phyloP scores from a whole-genome alignment of 345 rosid genomes.

The Kernera saxatilis region DNA sequence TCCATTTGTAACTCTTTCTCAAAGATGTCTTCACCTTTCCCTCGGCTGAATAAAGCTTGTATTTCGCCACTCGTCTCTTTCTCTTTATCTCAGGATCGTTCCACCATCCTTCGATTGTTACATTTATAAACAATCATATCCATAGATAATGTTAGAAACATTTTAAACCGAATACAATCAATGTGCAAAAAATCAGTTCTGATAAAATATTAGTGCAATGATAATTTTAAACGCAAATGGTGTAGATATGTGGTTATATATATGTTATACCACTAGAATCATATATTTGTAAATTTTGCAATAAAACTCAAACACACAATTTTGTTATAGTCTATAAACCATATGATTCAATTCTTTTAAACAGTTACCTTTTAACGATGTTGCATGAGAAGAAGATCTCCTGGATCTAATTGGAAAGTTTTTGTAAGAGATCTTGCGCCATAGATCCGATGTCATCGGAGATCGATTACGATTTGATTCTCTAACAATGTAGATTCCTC shows the following conservation, averaged over 20 bases:
- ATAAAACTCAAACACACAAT: not conserved
- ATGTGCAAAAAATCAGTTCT: not conserved
- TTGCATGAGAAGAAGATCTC: constrained; percentile 6
- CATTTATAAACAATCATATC: not conserved
- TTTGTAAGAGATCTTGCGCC: constrained; percentile 17
- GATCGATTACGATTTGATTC: constrained; percentile 13
- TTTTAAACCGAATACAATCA: not conserved
- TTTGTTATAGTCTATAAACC: not conserved
- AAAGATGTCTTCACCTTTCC: constrained; percentile 44
- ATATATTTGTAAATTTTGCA: not conserved
- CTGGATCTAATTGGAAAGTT: not conserved
- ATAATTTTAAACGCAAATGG: not conserved
- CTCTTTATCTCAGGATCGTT: constrained; percentile 44
- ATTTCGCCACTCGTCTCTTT: constrained; percentile 42
- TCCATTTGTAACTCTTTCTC: constrained; percentile 47
- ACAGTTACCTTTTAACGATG: not conserved
- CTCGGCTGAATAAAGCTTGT: constrained; percentile 45
- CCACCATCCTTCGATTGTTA: constrained; percentile 31
- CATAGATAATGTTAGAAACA: not conserved
- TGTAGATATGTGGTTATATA: too few relatives aligned
- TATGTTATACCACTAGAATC: not conserved
- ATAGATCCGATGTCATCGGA: not conserved
- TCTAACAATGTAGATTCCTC: constrained; percentile 19
- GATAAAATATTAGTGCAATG: not conserved
- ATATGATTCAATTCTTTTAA: not conserved